Evolutionary conservation across 208 protist genomes (phyloP).

Genomic region (Crithidia sp.): DNA sequence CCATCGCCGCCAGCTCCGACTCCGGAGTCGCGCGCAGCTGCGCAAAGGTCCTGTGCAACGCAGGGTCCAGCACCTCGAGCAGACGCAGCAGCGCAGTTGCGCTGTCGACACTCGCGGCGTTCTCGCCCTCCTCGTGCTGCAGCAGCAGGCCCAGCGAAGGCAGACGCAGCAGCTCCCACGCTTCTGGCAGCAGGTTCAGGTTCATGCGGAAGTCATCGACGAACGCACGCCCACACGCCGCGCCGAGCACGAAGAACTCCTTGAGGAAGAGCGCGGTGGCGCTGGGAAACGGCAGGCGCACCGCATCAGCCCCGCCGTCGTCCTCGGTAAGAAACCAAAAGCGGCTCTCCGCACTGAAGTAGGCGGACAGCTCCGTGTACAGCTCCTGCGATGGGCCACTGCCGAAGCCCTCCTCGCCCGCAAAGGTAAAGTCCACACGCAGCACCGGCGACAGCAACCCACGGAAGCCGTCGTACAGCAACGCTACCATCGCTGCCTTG

Average conservation of each 20-base stretch:
- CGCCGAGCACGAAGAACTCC: constrained; percentile 82
- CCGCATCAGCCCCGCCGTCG: constrained; percentile 32
- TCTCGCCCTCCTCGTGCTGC: neutral
- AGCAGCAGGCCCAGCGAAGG: constrained; percentile 22
- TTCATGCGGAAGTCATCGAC: constrained; percentile 81
- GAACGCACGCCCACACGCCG: constrained; percentile 69
- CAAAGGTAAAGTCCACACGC: constrained; percentile 81
- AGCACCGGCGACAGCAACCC: constrained; percentile 52
- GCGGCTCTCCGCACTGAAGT: constrained; percentile 34
- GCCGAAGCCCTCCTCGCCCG: constrained; percentile 82
- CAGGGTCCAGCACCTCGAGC: constrained; percentile 59
- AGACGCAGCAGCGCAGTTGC: constrained; percentile 6
- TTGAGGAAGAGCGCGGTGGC: constrained; percentile 38
- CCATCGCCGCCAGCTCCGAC: constrained; percentile 57
- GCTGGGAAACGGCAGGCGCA: constrained; percentile 61
- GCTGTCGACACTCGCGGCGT: neutral
- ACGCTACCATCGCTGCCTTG: constrained; percentile 31
- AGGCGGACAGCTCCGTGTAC: constrained; percentile 74
- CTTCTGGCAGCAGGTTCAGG: constrained; percentile 52
- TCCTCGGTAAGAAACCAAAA: constrained; percentile 78
- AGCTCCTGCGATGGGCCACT: constrained; percentile 88
- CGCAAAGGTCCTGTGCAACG: constrained; percentile 50
- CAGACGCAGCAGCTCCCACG: constrained; percentile 55
- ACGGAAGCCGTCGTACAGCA: constrained; percentile 56
- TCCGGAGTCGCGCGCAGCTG: constrained; percentile 39